Percentiles rank a stretch among this genome's conserved stretches.
Evolutionary conservation across 495 filamentous ascomycete species (phyloP).

Genomic region (Lentithecium fluviatile): DNA sequence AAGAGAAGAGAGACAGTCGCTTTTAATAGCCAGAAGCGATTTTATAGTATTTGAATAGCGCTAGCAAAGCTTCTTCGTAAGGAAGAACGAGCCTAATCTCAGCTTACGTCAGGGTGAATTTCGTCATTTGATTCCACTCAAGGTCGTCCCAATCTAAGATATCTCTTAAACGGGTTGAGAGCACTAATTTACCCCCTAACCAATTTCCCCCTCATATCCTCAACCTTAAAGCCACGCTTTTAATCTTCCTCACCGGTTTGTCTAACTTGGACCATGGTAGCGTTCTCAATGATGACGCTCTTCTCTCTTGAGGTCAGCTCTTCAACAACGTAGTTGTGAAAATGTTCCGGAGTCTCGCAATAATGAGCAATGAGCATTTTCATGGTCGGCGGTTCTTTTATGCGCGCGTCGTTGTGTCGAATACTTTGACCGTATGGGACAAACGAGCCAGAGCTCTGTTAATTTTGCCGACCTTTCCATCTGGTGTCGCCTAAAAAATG

Average conservation of each 20-base stretch:
- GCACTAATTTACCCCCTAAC: constrained; percentile 14
- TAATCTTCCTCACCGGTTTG: constrained; percentile 45
- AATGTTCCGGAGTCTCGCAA: constrained; percentile 19
- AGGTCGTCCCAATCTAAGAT: too few species aligned
- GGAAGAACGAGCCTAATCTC: too few species aligned
- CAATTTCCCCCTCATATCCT: constrained; percentile 5
- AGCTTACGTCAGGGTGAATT: too few species aligned
- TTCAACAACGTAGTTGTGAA: constrained; percentile 12
- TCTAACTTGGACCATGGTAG: constrained; percentile 34
- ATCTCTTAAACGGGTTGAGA: constrained; percentile 14
- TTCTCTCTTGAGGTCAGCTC: background rate
- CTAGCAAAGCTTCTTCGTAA: too few species aligned
- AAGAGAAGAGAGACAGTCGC: too few species aligned
- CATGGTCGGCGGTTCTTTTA: constrained; percentile 49
- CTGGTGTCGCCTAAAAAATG: constrained; percentile 2
- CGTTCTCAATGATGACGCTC: background rate
- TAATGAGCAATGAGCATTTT: constrained; percentile 54
- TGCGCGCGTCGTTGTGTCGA: constrained; percentile 54
- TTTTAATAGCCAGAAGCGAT: too few species aligned
- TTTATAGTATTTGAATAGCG: too few species aligned
- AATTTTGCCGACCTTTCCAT: background rate
- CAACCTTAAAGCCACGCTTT: constrained; percentile 39
- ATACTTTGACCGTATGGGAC: constrained; percentile 48
- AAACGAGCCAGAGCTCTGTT: constrained; percentile 49
- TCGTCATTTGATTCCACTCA: too few species aligned